phyloP scores from a whole-genome alignment of 306 rosid genomes.

The Corylus avellana region DNA sequence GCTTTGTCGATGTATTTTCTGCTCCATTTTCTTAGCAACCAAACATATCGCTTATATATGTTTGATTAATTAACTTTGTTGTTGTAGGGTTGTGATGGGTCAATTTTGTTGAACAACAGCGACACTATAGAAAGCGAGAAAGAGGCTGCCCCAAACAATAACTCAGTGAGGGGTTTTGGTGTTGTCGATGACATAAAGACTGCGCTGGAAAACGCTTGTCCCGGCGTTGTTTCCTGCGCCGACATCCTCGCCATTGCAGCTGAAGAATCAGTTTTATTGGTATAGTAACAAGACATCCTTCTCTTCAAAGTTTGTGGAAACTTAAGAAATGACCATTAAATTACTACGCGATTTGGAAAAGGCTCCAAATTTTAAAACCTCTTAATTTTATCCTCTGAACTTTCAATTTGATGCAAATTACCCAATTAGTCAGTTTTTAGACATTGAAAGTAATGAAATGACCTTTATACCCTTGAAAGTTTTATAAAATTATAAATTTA shows the following conservation, averaged over 20 bases:
- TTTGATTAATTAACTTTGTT: background rate
- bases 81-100: constrained; percentile 64
- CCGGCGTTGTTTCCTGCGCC: constrained; percentile 53
- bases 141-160: constrained; percentile 23
- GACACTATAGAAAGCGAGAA: constrained; percentile 49
- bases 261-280: constrained; percentile 38
- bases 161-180: constrained; percentile 54
- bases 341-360: too few species aligned
- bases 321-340: too few species aligned
- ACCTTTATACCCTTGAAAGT: too few species aligned
- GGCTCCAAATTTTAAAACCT: too few species aligned
- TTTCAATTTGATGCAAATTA: too few species aligned
- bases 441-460: too few species aligned
- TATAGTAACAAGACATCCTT: background rate
- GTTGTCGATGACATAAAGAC: constrained; percentile 48
- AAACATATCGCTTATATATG: too few species aligned
- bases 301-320: too few species aligned
- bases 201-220: constrained; percentile 41
- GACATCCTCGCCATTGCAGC: constrained; percentile 58
- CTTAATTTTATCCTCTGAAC: too few species aligned
- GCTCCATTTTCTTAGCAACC: too few species aligned
- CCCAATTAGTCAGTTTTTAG: too few species aligned
- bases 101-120: constrained; percentile 46
- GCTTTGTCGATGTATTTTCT: constrained; percentile 44
- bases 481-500: too few species aligned